Percentiles rank a stretch among this genome's conserved stretches.
phyloP scores from a whole-genome alignment of 2,329 filamentous ascomycete genomes.

The Fusarium praegraminearum region DNA sequence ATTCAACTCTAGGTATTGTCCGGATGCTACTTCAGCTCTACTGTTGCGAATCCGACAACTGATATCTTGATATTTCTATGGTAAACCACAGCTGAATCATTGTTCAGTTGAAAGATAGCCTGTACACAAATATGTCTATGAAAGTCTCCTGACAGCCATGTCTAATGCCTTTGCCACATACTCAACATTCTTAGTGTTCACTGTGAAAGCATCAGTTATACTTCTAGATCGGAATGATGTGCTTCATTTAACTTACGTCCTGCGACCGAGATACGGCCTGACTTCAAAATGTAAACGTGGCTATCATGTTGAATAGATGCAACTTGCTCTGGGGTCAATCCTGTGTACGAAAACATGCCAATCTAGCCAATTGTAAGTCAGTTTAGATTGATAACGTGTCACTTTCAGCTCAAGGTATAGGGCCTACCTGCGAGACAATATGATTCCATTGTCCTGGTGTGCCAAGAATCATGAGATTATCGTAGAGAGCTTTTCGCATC shows the following conservation, averaged over 20 bases:
- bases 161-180: neutral
- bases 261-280: neutral
- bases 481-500: neutral
- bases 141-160: neutral
- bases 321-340: neutral
- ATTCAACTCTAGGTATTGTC: neutral
- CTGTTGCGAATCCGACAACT: neutral
- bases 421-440: neutral
- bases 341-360: neutral
- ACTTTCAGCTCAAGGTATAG: neutral
- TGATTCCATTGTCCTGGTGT: neutral
- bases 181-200: neutral
- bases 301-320: neutral
- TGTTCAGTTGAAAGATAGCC: fast-evolving
- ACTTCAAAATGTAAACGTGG: neutral
- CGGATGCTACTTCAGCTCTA: neutral
- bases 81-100: neutral
- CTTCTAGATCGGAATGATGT: fast-evolving
- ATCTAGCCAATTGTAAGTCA: neutral
- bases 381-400: neutral
- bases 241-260: neutral
- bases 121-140: neutral
- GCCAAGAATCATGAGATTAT: neutral
- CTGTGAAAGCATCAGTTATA: neutral
- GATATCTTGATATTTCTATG: neutral